These are phyloP conservation scores for Meripilus lineatus DNA, from an alignment of 1,284 basidiomycete genomes.

Conservation along the genomic window DNA sequence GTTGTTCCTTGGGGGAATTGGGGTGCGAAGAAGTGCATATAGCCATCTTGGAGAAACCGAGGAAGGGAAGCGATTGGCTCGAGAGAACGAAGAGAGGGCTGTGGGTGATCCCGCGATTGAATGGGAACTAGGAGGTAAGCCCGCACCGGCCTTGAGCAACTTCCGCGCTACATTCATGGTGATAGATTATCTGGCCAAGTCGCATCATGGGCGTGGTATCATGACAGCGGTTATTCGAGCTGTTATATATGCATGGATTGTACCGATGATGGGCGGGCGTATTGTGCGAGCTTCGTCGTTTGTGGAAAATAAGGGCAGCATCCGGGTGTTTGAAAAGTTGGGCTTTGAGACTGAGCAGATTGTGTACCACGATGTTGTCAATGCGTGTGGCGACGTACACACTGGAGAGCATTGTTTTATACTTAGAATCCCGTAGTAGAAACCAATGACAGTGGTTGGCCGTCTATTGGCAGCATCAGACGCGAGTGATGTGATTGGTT, in stretches of 20 bases:
- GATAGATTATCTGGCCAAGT: slow-evolving; percentile 43
- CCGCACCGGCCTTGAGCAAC: neutral
- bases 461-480: neutral
- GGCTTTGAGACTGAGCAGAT: slow-evolving; percentile 40
- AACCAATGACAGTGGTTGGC: no score
- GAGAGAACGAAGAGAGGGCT: slow-evolving; percentile 29
- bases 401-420: neutral
- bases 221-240: slow-evolving; percentile 50
- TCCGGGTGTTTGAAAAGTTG: slow-evolving; percentile 53
- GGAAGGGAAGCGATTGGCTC: slow-evolving; percentile 25
- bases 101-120: slow-evolving; percentile 38
- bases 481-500: neutral
- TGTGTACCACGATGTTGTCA: slow-evolving; percentile 20
- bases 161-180: neutral
- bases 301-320: slow-evolving; percentile 45
- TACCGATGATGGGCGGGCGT: slow-evolving; percentile 47
- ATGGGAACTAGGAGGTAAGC: slow-evolving; percentile 42
- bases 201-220: slow-evolving; percentile 53
- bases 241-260: slow-evolving; percentile 46
- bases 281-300: slow-evolving; percentile 36
- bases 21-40: slow-evolving; percentile 23
- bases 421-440: neutral
- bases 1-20: slow-evolving; percentile 36
- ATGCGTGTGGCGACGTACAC: neutral
- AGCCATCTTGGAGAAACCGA: slow-evolving; percentile 25